Evolutionary conservation across 2,329 filamentous ascomycete species (phyloP), one percentile per base, ranked within the genome.

Genomic region (Lecanicillium sp.): DNA sequence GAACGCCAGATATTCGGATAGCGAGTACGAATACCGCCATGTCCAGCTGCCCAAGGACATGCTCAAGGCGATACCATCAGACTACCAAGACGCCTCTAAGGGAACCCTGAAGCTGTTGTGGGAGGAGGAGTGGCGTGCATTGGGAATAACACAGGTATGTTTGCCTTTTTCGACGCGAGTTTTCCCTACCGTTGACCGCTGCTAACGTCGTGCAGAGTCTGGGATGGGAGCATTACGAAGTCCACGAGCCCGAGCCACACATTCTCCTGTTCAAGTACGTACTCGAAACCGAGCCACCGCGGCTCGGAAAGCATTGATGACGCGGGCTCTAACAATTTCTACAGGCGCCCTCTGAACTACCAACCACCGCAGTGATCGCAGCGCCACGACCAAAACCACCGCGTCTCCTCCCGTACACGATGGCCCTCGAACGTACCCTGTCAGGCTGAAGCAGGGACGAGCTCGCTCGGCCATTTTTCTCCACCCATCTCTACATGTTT

Each of bases 151-250:
- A 49, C 90, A 95, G 81, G 88, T 94, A 68, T 34, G 72, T 44
- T n/a, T 11, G 25, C 38, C 12, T 25, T 32, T 35, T 33, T 12
- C 28, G 17, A 36, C 15, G 28, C 33, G 27, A n/a, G 15, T 28
- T 19, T 20, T 29, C 17, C 31, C 30, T 14, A 34, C 17, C 15
- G 30, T 28, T 33, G 29, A 38, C 30, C 3, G 8, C 5, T 29
- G 15, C 13, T 32, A 25, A 25, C 22, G 22, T 25, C 22, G 6
- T 11, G 36, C 58, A 97, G 89, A 97, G 90, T 70, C 71, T 98
- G 55, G 92, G 92, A 42, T 98, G 92, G 92, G 90, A 97, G 62
- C 92, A 98, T 64, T 98, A 98, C 60, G 92, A 98, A 64, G 92
- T 98, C 39, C 92, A 98, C 62, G 92, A 97, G 64, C 92, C 92